Evolutionary conservation across 164 flowering plant genomes (phyloP).

Genomic region (Platanus orientalis): DNA sequence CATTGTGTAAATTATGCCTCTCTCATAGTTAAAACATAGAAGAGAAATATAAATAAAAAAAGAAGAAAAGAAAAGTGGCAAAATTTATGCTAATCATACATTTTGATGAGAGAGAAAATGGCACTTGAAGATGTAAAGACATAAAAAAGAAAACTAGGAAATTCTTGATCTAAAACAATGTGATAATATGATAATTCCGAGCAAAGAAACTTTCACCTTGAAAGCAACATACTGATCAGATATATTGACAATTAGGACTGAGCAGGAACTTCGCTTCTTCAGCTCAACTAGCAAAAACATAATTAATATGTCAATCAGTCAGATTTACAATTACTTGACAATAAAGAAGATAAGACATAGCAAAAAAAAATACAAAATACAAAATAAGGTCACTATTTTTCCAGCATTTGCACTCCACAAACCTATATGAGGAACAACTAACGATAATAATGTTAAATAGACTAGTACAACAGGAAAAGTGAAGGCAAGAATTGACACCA

Average conservation of each 20-base stretch:
- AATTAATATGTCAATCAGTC: not conserved
- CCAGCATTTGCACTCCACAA: not conserved
- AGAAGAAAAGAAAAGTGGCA: not conserved
- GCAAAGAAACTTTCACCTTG: conserved; percentile 54
- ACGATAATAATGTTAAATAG: too few species aligned
- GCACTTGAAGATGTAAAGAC: too few species aligned
- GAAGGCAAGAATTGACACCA: too few species aligned
- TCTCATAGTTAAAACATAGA: not conserved
- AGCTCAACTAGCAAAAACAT: conserved; percentile 48
- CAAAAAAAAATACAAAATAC: not conserved
- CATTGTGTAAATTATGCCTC: not conserved
- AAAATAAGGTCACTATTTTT: not conserved
- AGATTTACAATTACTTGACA: not conserved
- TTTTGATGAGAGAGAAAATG: too few species aligned
- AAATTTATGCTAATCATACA: not conserved
- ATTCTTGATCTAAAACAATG: not conserved
- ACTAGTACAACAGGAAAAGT: too few species aligned
- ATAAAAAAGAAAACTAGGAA: conserved; percentile 2
- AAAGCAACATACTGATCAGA: conserved; percentile 70
- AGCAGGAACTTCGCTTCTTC: conserved; percentile 69
- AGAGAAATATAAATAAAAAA: not conserved
- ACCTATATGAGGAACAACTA: not conserved
- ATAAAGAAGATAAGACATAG: not conserved
- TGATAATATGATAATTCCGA: too few species aligned
- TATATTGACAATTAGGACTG: conserved; percentile 52